Conservation (phyloP, 306 rosid species). For the Lathyrus sativus region DNA sequence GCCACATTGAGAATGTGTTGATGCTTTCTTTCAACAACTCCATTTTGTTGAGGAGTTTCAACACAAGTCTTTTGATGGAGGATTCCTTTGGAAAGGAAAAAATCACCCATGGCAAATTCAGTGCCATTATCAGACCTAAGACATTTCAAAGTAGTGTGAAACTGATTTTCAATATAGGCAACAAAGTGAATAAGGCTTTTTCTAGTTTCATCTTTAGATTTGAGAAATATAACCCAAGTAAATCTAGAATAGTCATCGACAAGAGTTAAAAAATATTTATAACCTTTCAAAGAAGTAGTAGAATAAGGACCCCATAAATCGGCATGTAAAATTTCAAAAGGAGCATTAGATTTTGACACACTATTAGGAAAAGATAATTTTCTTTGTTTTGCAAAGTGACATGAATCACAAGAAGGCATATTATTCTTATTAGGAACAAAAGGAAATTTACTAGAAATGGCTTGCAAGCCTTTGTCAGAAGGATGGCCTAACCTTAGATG, state of each 20-base stretch:
- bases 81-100: neutral
- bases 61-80: neutral
- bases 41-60: neutral
- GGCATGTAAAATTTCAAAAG: neutral
- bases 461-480: neutral
- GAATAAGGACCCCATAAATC: neutral
- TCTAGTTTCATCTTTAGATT: too few relatives aligned
- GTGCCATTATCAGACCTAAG: too few relatives aligned
- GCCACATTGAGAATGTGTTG: neutral
- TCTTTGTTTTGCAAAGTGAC: neutral
- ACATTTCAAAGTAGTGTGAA: too few relatives aligned
- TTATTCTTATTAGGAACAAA: neutral
- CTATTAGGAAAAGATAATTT: neutral
- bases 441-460: neutral
- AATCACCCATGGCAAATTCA: neutral
- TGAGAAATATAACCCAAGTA: too few relatives aligned
- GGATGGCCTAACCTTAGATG: neutral
- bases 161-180: too few relatives aligned
- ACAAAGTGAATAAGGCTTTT: too few relatives aligned
- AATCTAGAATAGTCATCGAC: too few relatives aligned
- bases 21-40: neutral
- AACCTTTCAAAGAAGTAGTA: neutral
- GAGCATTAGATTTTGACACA: neutral
- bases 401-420: neutral
- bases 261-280: too few relatives aligned